These are phyloP conservation scores for Cytospora chrysosperma DNA, from an alignment of 2,329 filamentous ascomycete species.

Conservation along the genomic window DNA sequence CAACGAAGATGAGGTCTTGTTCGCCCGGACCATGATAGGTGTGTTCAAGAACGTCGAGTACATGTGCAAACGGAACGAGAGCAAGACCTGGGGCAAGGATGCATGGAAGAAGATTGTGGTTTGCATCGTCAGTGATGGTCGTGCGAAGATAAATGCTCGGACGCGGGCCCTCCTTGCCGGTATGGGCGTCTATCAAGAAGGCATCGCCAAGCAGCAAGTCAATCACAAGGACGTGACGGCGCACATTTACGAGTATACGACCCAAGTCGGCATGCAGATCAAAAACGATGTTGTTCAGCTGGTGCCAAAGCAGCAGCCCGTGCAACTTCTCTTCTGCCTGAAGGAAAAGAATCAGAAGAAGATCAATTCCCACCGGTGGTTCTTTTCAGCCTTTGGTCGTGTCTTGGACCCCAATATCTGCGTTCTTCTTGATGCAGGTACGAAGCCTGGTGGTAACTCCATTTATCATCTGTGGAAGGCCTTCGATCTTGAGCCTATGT, in stretches of 20 bases:
- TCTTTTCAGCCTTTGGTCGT: constrained; percentile 94
- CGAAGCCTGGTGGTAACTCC: constrained; percentile 87
- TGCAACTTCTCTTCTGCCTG: constrained; percentile 95
- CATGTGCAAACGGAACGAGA: constrained; percentile 91
- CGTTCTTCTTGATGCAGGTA: constrained; percentile 93
- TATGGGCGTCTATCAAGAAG: constrained; percentile 96
- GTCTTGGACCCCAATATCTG: constrained; percentile 96
- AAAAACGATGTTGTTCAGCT: constrained; percentile 87
- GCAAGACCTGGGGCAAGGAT: constrained; percentile 97
- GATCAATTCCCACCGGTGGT: constrained; percentile 99
- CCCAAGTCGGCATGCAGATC: constrained; percentile 80
- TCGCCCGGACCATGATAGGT: constrained; percentile 92
- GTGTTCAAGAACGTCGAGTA: constrained; percentile 99
- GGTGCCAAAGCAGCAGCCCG: constrained; percentile 81
- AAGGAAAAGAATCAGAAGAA: constrained; percentile 99
- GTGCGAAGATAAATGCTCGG: constrained; percentile 92
- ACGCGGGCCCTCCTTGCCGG: constrained; percentile 87
- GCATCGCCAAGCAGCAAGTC: constrained; percentile 97
- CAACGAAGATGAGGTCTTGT: constrained; percentile 95
- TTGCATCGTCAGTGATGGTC: constrained; percentile 93
- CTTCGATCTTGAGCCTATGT: constrained; percentile 97
- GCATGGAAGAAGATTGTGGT: constrained; percentile 99
- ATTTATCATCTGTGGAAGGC: constrained; percentile 99
- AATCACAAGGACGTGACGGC: constrained; percentile 95
- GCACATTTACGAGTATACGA: constrained; percentile 95